Percentiles rank a stretch among this genome's conserved stretches.
These are phyloP conservation scores for Teunomyces gatunensis DNA, from an alignment of 805 yeast species.

Conservation along the genomic window DNA sequence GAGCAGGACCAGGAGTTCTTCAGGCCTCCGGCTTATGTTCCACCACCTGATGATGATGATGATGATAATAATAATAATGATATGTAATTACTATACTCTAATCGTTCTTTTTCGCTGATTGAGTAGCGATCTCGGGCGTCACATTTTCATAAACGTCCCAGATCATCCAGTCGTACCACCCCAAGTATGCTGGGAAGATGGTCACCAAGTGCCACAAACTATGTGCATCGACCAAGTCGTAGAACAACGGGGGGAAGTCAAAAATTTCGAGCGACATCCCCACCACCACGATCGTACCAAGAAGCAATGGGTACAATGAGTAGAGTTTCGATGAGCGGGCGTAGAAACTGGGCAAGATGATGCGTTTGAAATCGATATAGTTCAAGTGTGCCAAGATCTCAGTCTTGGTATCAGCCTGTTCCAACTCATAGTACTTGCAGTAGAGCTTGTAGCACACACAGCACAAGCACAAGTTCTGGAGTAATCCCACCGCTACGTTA, in stretches of 20 bases:
- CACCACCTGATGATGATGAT: constrained; percentile 33
- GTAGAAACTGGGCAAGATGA: constrained; percentile 30
- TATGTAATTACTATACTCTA: background rate
- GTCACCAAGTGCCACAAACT: constrained; percentile 93
- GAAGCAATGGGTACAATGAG: constrained; percentile 37
- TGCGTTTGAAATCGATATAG: constrained; percentile 20
- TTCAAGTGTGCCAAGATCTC: constrained; percentile 23
- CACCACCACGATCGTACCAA: constrained; percentile 44
- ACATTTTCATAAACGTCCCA: constrained; percentile 41
- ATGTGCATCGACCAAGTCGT: constrained; percentile 81
- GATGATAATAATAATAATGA: constrained; percentile 15
- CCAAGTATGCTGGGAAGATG: constrained; percentile 42
- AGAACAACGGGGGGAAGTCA: constrained; percentile 73
- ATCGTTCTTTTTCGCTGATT: background rate
- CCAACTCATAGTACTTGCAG: constrained; percentile 27
- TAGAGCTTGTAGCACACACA: constrained; percentile 27
- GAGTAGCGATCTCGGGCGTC: background rate
- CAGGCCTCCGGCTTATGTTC: constrained; percentile 69
- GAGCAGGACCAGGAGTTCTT: constrained; percentile 61
- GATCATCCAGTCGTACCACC: constrained; percentile 46
- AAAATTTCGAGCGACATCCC: constrained; percentile 91
- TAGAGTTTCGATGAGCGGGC: constrained; percentile 35
- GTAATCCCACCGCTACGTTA: constrained; percentile 72
- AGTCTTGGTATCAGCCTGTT: constrained; percentile 11
- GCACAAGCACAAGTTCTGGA: constrained; percentile 56